phyloP scores from a whole-genome alignment of 1,139 yeast genomes.

The Taphrina betulina region DNA sequence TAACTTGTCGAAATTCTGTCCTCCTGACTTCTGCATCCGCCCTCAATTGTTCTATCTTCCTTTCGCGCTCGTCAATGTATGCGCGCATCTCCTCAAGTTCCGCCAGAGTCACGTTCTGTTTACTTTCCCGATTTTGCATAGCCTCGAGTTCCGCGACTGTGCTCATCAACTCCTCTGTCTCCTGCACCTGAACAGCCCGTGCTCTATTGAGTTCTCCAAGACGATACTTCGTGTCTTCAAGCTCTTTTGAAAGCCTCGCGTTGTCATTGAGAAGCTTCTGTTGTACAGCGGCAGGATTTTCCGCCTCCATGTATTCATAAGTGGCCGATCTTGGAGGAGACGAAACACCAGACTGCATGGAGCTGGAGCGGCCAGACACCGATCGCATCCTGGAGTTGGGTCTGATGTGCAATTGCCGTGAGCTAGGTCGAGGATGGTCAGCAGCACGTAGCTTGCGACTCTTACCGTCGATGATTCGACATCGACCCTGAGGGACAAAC shows the following conservation, averaged over 20 bases:
- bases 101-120: not conserved
- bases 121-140: not conserved
- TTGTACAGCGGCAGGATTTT: slow-evolving; percentile 1
- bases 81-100: slow-evolving; percentile 5
- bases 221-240: slow-evolving; percentile 5
- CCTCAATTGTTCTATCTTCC: slow-evolving; percentile 15
- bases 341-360: not conserved
- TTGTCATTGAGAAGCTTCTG: slow-evolving; percentile 27
- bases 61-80: slow-evolving; percentile 17
- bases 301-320: not conserved
- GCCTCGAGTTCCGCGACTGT: slow-evolving; percentile 24
- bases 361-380: slow-evolving; percentile 6
- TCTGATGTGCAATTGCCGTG: slow-evolving; percentile 13
- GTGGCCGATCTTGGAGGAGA: not conserved
- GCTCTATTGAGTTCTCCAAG: not conserved
- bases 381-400: slow-evolving; percentile 11
- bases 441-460: not conserved
- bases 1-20: slow-evolving; percentile 15
- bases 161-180: slow-evolving; percentile 24
- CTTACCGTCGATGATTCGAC: slow-evolving; percentile 14
- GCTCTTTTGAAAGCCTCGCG: slow-evolving; percentile 13
- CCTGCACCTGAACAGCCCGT: slow-evolving; percentile 27
- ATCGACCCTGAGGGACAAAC: slow-evolving; percentile 38
- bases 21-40: slow-evolving; percentile 20
- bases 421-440: not conserved